A percentile compares a stretch with the other conserved stretches of the same genome.
Conservation (phyloP, 1,284 basidiomycete species). For the Cerrena zonata region DNA sequence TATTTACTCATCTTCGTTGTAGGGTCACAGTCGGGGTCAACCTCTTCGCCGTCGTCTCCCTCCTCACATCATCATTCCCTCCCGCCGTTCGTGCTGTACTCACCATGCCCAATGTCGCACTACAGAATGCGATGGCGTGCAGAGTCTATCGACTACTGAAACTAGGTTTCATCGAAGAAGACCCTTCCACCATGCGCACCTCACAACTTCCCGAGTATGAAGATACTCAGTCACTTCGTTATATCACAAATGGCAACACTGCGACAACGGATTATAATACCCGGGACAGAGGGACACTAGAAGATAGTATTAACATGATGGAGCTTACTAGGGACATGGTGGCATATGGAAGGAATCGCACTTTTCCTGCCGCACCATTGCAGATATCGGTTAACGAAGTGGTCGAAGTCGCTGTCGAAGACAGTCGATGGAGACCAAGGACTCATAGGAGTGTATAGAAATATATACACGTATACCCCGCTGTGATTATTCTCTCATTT, state of each 20-base stretch:
- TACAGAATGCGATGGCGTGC: slow-evolving; percentile 8
- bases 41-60: neutral
- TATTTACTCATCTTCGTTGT: neutral
- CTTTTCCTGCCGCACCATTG: neutral
- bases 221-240: neutral
- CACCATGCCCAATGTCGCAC: slow-evolving; percentile 3
- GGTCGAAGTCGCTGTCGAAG: neutral
- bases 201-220: neutral
- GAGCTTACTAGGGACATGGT: neutral
- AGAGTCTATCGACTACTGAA: slow-evolving; percentile 6
- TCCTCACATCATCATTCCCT: slow-evolving; percentile 5
- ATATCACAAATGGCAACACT: neutral
- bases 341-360: neutral
- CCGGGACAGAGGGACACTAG: neutral
- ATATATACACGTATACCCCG: no score
- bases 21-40: slow-evolving; percentile 7
- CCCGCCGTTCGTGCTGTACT: slow-evolving; percentile 6
- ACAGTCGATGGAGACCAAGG: no score
- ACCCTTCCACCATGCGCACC: neutral
- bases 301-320: neutral
- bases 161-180: slow-evolving; percentile 5
- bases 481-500: no score
- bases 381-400: neutral
- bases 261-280: neutral
- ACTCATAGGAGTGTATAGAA: no score